Percentiles rank a stretch among this genome's conserved stretches.
Evolutionary conservation across 345 rosid genomes (phyloP).

Genomic region (Eucalyptus grandis): DNA sequence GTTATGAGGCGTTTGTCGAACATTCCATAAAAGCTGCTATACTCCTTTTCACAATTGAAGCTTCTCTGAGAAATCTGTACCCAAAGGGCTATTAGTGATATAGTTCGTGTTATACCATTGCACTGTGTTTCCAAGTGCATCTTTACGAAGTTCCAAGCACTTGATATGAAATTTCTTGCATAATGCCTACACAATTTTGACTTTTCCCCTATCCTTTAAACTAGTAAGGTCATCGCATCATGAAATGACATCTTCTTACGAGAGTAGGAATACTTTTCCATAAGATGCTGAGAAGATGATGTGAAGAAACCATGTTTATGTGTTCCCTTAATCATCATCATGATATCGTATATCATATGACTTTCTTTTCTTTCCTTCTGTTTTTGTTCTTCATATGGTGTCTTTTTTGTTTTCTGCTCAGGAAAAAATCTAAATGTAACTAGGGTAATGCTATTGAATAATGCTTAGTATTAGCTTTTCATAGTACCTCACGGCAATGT

Average conservation of each 20-base stretch:
- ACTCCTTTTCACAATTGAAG: not conserved
- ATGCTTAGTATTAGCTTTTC: not conserved
- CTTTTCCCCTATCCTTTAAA: not conserved
- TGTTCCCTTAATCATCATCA: not conserved
- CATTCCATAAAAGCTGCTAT: not conserved
- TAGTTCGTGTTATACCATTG: not conserved
- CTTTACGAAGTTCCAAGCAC: not conserved
- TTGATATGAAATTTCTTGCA: not conserved
- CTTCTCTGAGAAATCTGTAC: not conserved
- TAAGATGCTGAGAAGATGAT: not conserved
- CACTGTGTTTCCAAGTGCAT: not conserved
- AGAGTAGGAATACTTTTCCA: not conserved
- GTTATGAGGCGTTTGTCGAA: not conserved
- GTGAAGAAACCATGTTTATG: not conserved
- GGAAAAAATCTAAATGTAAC: not conserved
- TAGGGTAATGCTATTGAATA: not conserved
- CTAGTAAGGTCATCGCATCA: not conserved
- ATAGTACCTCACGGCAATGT: not conserved
- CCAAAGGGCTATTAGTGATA: not conserved
- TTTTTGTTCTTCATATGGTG: not conserved
- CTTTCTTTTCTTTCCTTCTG: not conserved
- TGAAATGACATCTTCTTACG: not conserved
- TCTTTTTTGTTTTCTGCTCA: not conserved
- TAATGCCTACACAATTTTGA: not conserved
- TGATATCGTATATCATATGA: not conserved